phyloP scores from a whole-genome alignment of 2,329 filamentous ascomycete species.

The Cordyceps javanica region DNA sequence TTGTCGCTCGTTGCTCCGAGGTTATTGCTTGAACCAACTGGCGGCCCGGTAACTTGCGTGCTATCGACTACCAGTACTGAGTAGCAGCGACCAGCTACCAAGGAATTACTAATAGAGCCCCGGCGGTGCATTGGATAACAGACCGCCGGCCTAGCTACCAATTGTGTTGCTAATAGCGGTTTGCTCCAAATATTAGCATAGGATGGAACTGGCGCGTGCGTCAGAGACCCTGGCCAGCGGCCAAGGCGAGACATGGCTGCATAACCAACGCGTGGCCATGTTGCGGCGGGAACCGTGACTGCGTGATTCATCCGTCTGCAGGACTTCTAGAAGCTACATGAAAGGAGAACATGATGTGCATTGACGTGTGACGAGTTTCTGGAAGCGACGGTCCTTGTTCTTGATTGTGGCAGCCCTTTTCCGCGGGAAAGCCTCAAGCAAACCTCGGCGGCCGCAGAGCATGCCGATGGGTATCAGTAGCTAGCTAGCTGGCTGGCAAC shows the following conservation, averaged over 20 bases:
- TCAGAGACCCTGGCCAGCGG: neutral
- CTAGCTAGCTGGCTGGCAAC: too few species aligned
- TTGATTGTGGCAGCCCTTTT: neutral
- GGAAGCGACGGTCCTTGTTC: neutral
- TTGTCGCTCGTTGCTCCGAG: too few species aligned
- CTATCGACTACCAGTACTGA: too few species aligned
- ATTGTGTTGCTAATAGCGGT: neutral
- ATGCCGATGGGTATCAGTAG: neutral
- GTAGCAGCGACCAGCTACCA: too few species aligned
- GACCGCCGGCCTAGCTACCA: neutral
- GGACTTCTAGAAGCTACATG: conserved; percentile 1
- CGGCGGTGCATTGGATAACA: neutral
- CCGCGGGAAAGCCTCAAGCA: neutral
- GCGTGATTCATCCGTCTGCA: neutral
- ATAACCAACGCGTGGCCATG: neutral
- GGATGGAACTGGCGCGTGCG: neutral
- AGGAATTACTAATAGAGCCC: too few species aligned
- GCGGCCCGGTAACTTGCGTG: too few species aligned
- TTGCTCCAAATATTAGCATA: too few species aligned
- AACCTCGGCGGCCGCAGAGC: neutral
- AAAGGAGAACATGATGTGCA: neutral
- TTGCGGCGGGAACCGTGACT: neutral
- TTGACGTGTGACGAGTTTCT: neutral
- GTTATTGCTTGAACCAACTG: too few species aligned
- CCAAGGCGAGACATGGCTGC: neutral